A percentile compares a stretch with the other conserved stretches of the same genome.
Conservation (phyloP, 2,329 filamentous ascomycete genomes). For the Dothidotthia symphoricarpi region DNA sequence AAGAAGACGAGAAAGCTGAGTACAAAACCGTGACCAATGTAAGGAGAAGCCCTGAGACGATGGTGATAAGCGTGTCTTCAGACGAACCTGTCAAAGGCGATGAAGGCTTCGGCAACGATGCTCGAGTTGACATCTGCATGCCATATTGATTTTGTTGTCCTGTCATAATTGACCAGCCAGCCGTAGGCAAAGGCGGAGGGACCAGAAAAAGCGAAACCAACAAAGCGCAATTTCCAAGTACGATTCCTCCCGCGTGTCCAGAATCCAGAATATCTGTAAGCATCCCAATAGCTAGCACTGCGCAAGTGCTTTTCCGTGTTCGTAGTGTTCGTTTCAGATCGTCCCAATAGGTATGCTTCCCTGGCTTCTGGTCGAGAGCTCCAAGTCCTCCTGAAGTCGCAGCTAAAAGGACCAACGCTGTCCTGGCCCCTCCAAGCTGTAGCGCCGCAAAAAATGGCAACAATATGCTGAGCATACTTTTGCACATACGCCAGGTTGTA, state of each 20-base stretch:
- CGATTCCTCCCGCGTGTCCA: slow-evolving; percentile 21
- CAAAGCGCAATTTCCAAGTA: slow-evolving; percentile 51
- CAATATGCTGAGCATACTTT: slow-evolving; percentile 44
- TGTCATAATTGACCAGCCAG: slow-evolving; percentile 34
- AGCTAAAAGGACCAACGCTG: slow-evolving; percentile 53
- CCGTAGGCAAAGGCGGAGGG: slow-evolving; percentile 49
- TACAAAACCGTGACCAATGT: slow-evolving; percentile 38
- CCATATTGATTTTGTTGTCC: slow-evolving; percentile 24
- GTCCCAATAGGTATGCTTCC: slow-evolving; percentile 34
- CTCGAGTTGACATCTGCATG: slow-evolving; percentile 18
- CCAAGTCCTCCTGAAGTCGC: slow-evolving; percentile 49
- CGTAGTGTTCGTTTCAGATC: slow-evolving; percentile 36
- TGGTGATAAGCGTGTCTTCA: slow-evolving; percentile 45
- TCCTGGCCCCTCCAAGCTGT: slow-evolving; percentile 55
- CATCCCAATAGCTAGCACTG: slow-evolving; percentile 35
- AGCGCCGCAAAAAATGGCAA: slow-evolving; percentile 58
- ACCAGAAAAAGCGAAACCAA: slow-evolving; percentile 47
- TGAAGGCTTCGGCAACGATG: slow-evolving; percentile 33
- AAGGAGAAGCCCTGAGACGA: slow-evolving; percentile 43
- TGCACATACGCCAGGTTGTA: slow-evolving; percentile 24
- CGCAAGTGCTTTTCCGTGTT: slow-evolving; percentile 39
- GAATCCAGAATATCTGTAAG: slow-evolving; percentile 36
- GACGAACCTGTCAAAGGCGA: slow-evolving; percentile 40
- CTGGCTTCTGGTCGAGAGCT: slow-evolving; percentile 29
- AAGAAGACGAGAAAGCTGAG: slow-evolving; percentile 34